phyloP scores from a whole-genome alignment of 2,329 filamentous ascomycete genomes.

The Colletotrichum viniferum region DNA sequence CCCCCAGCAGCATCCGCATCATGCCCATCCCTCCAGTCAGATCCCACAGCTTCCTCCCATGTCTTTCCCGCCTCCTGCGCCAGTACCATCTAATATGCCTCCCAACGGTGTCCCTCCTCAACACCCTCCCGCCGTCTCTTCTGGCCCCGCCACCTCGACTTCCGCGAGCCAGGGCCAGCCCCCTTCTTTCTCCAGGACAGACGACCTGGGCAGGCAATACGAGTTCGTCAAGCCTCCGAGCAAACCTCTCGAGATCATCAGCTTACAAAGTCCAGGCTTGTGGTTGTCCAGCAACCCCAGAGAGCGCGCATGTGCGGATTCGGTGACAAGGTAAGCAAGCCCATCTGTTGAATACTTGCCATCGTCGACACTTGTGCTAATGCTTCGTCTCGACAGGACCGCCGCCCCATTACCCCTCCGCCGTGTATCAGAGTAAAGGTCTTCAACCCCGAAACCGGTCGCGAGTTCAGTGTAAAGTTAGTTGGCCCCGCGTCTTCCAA shows the following conservation, averaged over 20 bases:
- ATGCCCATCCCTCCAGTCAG: constrained; percentile 13
- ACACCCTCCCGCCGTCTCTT: neutral
- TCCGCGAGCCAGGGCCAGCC: neutral
- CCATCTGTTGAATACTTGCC: neutral
- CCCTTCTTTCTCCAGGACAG: neutral
- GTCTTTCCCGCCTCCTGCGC: constrained; percentile 8
- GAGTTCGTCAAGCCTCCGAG: neutral
- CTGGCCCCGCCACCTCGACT: neutral
- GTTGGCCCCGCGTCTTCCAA: constrained; percentile 30
- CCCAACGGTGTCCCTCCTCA: constrained; percentile 9
- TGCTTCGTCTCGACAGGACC: constrained; percentile 66
- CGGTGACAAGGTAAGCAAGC: constrained; percentile 79
- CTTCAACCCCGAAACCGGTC: constrained; percentile 72
- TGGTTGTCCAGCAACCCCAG: constrained; percentile 88
- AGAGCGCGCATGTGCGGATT: constrained; percentile 98
- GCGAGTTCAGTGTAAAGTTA: constrained; percentile 85
- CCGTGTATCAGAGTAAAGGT: constrained; percentile 88
- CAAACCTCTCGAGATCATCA: neutral
- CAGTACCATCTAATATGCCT: constrained; percentile 16
- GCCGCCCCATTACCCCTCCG: constrained; percentile 92
- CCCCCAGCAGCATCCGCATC: neutral
- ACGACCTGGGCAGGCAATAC: constrained; percentile 8
- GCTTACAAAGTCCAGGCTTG: constrained; percentile 54
- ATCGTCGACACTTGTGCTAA: constrained; percentile 24
- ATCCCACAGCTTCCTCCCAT: constrained; percentile 19